phyloP scores from a whole-genome alignment of 2,329 filamentous ascomycete genomes.

The Diaporthe humulicola region DNA sequence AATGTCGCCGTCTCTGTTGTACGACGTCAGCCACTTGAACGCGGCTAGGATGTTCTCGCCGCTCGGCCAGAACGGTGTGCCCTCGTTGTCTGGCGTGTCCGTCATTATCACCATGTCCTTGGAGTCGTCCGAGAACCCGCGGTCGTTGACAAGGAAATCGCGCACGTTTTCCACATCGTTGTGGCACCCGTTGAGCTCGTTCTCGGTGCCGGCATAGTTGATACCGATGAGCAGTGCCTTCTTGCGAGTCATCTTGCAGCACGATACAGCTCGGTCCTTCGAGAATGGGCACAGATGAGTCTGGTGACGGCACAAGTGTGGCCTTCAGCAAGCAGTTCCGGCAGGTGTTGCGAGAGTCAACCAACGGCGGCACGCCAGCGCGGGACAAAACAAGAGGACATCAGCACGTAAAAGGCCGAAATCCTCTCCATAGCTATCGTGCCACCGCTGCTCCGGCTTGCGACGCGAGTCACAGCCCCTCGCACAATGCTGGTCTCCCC shows the following conservation, averaged over 20 bases:
- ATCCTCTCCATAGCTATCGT: background rate
- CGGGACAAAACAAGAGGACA: background rate
- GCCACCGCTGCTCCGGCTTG: background rate
- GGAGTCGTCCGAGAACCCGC: slow-evolving; percentile 50
- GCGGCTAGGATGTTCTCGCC: slow-evolving; percentile 58
- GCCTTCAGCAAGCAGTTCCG: background rate
- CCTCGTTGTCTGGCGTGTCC: slow-evolving; percentile 49
- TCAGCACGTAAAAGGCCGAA: background rate
- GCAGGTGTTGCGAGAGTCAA: background rate
- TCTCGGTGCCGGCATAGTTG: slow-evolving; percentile 71
- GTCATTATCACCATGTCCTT: slow-evolving; percentile 54
- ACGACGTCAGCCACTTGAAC: slow-evolving; percentile 68
- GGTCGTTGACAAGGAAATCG: slow-evolving; percentile 52
- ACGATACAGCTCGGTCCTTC: background rate
- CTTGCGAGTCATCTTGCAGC: slow-evolving; percentile 45
- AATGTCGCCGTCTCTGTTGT: slow-evolving; percentile 61
- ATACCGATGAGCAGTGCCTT: slow-evolving; percentile 61
- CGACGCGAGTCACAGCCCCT: slow-evolving; percentile 30
- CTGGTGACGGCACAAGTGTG: too few relatives aligned
- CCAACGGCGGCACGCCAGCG: background rate
- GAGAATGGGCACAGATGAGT: background rate
- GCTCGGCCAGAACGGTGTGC: slow-evolving; percentile 51
- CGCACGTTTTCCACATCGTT: slow-evolving; percentile 53
- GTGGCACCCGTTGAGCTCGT: slow-evolving; percentile 69
- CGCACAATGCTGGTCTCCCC: slow-evolving; percentile 10